These are phyloP conservation scores for Apiosordaria backusii DNA, from an alignment of 495 filamentous ascomycete genomes.

Conservation along the genomic window DNA sequence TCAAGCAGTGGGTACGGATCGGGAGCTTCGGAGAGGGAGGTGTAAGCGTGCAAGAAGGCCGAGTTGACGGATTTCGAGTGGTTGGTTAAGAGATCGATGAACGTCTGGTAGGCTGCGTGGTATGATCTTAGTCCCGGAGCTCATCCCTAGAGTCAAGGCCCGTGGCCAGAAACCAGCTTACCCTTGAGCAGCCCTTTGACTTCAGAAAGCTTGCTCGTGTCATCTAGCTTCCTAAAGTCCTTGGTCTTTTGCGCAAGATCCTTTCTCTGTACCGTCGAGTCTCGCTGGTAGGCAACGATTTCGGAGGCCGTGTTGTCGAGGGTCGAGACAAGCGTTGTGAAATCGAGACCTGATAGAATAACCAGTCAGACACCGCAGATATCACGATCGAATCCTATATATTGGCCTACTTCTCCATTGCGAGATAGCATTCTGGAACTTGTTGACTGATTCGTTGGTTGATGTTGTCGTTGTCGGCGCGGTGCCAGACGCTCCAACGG, in stretches of 20 bases:
- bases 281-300: constrained; percentile 85
- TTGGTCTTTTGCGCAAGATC: constrained; percentile 98
- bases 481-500: constrained; percentile 17
- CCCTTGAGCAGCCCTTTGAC: constrained; percentile 87
- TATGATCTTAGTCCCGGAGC: constrained; percentile 10
- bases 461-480: constrained; percentile 18
- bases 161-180: constrained; percentile 28
- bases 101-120: constrained; percentile 80
- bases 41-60: constrained; percentile 88
- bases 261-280: constrained; percentile 89
- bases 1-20: constrained; percentile 96
- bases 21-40: constrained; percentile 87
- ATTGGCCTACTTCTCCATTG: constrained; percentile 81
- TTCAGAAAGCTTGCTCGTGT: constrained; percentile 80
- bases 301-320: constrained; percentile 91
- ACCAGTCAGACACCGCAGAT: constrained; percentile 10
- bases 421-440: constrained; percentile 92
- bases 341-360: constrained; percentile 67
- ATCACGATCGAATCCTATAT: constrained; percentile 5
- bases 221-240: constrained; percentile 93
- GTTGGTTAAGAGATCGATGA: constrained; percentile 93
- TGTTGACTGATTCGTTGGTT: constrained; percentile 62
- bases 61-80: constrained; percentile 89
- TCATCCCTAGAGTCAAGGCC: neutral
- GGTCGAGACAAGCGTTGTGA: constrained; percentile 78